A percentile compares a stretch with the other conserved stretches of the same genome.
These are phyloP conservation scores for Lactifluus hygrophoroides DNA, from an alignment of 768 basidiomycete species.

Conservation along the genomic window DNA sequence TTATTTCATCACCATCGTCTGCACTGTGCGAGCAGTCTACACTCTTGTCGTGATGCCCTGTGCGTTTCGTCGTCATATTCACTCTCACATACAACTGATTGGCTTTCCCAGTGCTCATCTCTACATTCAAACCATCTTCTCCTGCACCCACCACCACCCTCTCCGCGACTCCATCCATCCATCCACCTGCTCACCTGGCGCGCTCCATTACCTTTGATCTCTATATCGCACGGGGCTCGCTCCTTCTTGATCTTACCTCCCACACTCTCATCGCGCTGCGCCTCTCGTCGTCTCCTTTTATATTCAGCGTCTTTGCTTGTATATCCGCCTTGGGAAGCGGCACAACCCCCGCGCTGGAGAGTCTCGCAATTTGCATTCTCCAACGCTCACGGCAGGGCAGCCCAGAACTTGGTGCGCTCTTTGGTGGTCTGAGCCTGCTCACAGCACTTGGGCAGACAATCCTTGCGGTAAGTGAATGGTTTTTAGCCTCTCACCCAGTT, in stretches of 20 bases:
- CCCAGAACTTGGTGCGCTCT: constrained; percentile 44
- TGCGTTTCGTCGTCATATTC: constrained; percentile 28
- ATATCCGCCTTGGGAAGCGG: constrained; percentile 61
- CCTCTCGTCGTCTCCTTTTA: constrained; percentile 31
- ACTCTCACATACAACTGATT: constrained; percentile 23
- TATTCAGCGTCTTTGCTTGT: constrained; percentile 54
- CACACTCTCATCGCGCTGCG: constrained; percentile 53
- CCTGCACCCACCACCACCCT: constrained; percentile 5
- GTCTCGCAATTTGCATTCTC: constrained; percentile 65
- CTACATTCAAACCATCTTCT: constrained; percentile 45
- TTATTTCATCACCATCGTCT: constrained; percentile 66
- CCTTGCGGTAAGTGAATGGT: constrained; percentile 33
- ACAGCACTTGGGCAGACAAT: constrained; percentile 60
- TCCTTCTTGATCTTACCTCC: constrained; percentile 59
- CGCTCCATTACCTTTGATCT: constrained; percentile 64
- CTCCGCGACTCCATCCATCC: constrained; percentile 25
- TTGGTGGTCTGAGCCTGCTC: constrained; percentile 64
- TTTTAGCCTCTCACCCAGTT: constrained; percentile 5
- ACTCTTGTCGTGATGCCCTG: constrained; percentile 61
- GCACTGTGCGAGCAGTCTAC: constrained; percentile 54
- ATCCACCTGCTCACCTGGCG: constrained; percentile 42
- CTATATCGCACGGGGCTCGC: constrained; percentile 51
- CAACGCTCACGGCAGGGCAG: constrained; percentile 30
- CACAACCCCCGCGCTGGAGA: constrained; percentile 58
- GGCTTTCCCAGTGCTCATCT: constrained; percentile 48